Evolutionary conservation across 2,329 filamentous ascomycete genomes (phyloP).

Genomic region (Sporothrix pallida): DNA sequence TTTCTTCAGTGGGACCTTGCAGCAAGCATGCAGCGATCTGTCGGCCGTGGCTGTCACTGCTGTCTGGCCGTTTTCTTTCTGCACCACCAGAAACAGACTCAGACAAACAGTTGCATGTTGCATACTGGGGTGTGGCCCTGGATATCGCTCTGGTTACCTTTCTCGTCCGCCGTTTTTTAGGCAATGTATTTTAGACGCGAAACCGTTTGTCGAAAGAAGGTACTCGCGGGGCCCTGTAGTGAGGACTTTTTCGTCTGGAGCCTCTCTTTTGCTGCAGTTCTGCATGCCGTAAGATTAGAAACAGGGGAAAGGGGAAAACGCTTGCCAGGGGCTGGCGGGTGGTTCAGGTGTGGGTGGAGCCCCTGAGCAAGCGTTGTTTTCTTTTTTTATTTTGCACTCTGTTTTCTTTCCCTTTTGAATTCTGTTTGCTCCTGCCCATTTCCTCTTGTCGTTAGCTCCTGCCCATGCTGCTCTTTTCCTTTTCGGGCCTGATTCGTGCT

Average conservation of each 20-base stretch:
- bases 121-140: background rate
- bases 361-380: slow-evolving; percentile 5
- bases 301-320: slow-evolving; percentile 15
- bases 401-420: background rate
- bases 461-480: slow-evolving; percentile 4
- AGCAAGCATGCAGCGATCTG: background rate
- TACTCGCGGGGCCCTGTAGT: background rate
- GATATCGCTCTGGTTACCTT: slow-evolving; percentile 17
- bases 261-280: background rate
- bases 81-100: background rate
- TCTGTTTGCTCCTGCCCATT: background rate
- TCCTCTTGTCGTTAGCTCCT: background rate
- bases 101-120: background rate
- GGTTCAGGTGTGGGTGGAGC: slow-evolving; percentile 8
- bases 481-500: background rate
- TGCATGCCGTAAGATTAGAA: background rate
- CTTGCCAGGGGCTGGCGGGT: slow-evolving; percentile 7
- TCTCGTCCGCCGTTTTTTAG: background rate
- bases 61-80: slow-evolving; percentile 8
- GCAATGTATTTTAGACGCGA: background rate
- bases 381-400: slow-evolving; percentile 1
- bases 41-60: background rate
- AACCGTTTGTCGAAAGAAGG: background rate
- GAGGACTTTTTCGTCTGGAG: background rate
- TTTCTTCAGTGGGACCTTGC: slow-evolving; percentile 27